Evolutionary conservation across 805 yeast genomes (phyloP), one percentile per base, ranked within the genome.

Genomic region (Ogataea methylovora): DNA sequence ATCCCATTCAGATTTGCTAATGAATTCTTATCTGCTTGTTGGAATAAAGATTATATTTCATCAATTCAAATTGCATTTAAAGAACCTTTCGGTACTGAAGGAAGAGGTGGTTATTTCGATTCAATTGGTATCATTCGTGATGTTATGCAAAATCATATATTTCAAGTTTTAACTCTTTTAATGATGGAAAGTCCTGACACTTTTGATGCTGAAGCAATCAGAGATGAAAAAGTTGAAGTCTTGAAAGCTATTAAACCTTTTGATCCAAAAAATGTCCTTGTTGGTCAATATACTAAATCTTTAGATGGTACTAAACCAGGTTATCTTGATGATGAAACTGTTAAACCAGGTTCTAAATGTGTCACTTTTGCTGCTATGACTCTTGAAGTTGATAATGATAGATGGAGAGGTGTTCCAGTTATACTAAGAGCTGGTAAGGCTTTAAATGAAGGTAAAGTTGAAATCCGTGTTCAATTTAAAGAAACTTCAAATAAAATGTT

Each of bases 61-160:
- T 74, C 80, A 26, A 79, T 92, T 42, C 96, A 90, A 67, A 78
- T 92, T 46, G 74, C 90, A 11, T 90, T 92, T 71, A 92, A 92
- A 67, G 98, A 92, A 66, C 85, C 92, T n/a, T 92, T 92, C 50
- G 98, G 98, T 36, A 92, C 98, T 27, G 96, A 92, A 64, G 98
- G 98, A 37, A 78, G 98, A 57, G 98, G 98, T 48, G 98, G 98
- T 25, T 92, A 92, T 67, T 92, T 92, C 54, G 97, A 92, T 62
- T 69, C 71, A 36, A 86, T 88, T 52, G 98, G 98, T 39, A 92
- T 92, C 55, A 84, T 92, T 47, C 78, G 98, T 61, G 98, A 92
- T 56, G 97, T 92, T 31, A 90, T 92, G 86, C 98, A 92, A 68
- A 92, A 92, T 71, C 98, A 92, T 65, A 63, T 92, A 49, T 69